phyloP scores from a whole-genome alignment of 805 yeast species.

The Candida corydali region DNA sequence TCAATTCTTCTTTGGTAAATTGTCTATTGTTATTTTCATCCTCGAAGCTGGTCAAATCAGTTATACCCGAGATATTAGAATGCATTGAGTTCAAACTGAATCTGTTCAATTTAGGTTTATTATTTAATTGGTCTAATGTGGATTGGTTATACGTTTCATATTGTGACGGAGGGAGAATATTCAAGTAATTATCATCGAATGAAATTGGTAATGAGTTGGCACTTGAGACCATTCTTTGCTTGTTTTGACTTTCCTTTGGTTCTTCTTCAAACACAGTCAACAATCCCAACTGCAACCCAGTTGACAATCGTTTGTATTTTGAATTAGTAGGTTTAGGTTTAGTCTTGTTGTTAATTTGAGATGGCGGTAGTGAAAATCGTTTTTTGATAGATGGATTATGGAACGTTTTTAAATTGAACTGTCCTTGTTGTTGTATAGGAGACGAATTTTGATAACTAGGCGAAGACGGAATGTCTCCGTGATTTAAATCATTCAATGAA shows the following conservation, averaged over 20 bases:
- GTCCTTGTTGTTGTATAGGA: constrained; percentile 11
- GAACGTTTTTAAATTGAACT: constrained; percentile 30
- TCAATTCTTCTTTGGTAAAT: constrained; percentile 31
- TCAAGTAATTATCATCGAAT: constrained; percentile 25
- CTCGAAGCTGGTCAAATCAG: constrained; percentile 39
- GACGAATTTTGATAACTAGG: constrained; percentile 1
- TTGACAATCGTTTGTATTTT: constrained; percentile 26
- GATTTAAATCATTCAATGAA: constrained; percentile 23
- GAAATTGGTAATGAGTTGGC: constrained; percentile 4
- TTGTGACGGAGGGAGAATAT: constrained; percentile 14
- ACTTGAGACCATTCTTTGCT: not conserved
- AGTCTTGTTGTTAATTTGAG: not conserved
- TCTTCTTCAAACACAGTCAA: constrained; percentile 36
- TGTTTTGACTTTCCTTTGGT: not conserved
- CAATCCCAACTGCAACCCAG: constrained; percentile 35
- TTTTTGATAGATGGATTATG: constrained; percentile 24
- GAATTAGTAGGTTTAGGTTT: constrained; percentile 4
- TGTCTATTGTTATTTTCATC: constrained; percentile 12
- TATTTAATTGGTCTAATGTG: constrained; percentile 29
- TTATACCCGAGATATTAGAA: constrained; percentile 46
- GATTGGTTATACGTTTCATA: constrained; percentile 32
- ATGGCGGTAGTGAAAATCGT: constrained; percentile 18
- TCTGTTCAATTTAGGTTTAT: constrained; percentile 35
- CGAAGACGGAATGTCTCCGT: constrained; percentile 2
- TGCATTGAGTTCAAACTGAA: constrained; percentile 49